phyloP scores from a whole-genome alignment of 805 yeast genomes.

The Metschnikowia colocasiae region DNA sequence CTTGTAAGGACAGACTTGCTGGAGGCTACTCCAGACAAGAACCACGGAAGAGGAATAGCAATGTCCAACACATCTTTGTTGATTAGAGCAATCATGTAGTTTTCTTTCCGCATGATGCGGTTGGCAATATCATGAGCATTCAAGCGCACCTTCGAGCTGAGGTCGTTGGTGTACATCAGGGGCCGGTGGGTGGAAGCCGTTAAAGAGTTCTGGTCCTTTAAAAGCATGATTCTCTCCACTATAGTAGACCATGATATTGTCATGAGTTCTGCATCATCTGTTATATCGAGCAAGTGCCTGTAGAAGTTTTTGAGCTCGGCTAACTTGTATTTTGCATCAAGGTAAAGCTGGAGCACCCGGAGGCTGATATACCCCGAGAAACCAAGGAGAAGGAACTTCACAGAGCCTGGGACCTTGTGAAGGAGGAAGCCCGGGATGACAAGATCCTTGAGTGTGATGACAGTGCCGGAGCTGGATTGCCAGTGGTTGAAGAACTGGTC shows the following conservation, averaged over 20 bases:
- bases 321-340: slow-evolving; percentile 59
- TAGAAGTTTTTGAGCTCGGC: slow-evolving; percentile 77
- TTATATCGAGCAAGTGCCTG: slow-evolving; percentile 61
- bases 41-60: slow-evolving; percentile 36
- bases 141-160: slow-evolving; percentile 66
- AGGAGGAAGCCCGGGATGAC: slow-evolving; percentile 44
- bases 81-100: slow-evolving; percentile 85
- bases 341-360: slow-evolving; percentile 51
- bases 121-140: slow-evolving; percentile 95
- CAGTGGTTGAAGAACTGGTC: slow-evolving; percentile 27
- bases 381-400: slow-evolving; percentile 61
- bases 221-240: slow-evolving; percentile 65
- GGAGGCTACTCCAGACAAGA: slow-evolving; percentile 17
- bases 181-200: slow-evolving; percentile 39
- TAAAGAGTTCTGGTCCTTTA: slow-evolving; percentile 77
- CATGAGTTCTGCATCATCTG: slow-evolving; percentile 75
- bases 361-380: slow-evolving; percentile 53
- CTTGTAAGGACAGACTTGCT: slow-evolving; percentile 57
- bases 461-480: slow-evolving; percentile 19
- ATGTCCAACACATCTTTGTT: slow-evolving; percentile 73
- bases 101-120: slow-evolving; percentile 92
- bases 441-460: slow-evolving; percentile 31
- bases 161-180: slow-evolving; percentile 41
- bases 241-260: slow-evolving; percentile 92
- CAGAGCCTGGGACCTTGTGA: slow-evolving; percentile 36